A percentile compares a stretch with the other conserved stretches of the same genome.
Conservation (phyloP, 257 asterid species). For the Solanum neorickii region DNA sequence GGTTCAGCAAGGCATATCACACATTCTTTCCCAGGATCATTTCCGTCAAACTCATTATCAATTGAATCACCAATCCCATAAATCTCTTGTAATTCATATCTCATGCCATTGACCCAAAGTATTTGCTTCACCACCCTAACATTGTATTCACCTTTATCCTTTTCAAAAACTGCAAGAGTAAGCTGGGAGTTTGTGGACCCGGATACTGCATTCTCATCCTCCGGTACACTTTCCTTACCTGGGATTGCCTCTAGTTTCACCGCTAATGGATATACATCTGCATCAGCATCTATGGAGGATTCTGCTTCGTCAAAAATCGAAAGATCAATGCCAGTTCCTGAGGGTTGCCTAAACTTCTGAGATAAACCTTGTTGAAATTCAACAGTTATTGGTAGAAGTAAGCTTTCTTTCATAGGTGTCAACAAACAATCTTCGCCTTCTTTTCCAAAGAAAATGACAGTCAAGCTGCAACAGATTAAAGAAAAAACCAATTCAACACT, state of each 20-base stretch:
- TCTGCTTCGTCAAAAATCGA: conserved; percentile 53
- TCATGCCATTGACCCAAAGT: conserved; percentile 72
- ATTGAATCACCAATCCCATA: conserved; percentile 74
- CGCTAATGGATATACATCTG: conserved; percentile 67
- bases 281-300: conserved; percentile 46
- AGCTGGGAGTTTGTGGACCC: conserved; percentile 60
- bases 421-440: conserved; percentile 81
- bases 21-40: conserved; percentile 83
- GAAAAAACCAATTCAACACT: background rate
- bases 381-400: conserved; percentile 56
- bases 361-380: conserved; percentile 64
- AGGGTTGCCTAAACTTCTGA: conserved; percentile 79
- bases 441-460: conserved; percentile 73
- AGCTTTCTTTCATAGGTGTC: conserved; percentile 53
- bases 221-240: conserved; percentile 13
- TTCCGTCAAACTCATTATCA: conserved; percentile 59
- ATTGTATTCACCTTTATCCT: conserved; percentile 64
- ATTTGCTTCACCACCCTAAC: conserved; percentile 76
- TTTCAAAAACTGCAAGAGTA: conserved; percentile 75
- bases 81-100: conserved; percentile 80
- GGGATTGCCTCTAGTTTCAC: conserved; percentile 71
- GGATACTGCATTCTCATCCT: conserved; percentile 14
- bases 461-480: conserved; percentile 47
- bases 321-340: conserved; percentile 81
- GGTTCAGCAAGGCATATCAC: conserved; percentile 89